A percentile compares a stretch with the other conserved stretches of the same genome.
phyloP scores from a whole-genome alignment of 495 filamentous ascomycete species.

The Cudoniella acicularis region DNA sequence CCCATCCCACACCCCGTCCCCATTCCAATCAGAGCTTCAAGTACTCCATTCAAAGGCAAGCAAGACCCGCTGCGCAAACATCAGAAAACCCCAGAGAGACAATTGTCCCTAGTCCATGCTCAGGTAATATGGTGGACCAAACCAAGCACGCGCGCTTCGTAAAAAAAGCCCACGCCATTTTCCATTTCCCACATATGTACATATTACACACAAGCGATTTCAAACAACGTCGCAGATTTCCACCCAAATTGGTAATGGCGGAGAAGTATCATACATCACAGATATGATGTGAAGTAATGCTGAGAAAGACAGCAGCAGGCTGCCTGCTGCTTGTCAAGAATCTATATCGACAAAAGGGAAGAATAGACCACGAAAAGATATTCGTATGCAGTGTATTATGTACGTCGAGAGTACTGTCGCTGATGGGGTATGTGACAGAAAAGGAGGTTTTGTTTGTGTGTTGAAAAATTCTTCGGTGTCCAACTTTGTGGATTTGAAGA shows the following conservation, averaged over 20 bases:
- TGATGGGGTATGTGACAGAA: slow-evolving; percentile 10
- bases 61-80: slow-evolving; percentile 9
- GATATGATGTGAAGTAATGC: not conserved
- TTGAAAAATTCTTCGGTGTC: slow-evolving; percentile 10
- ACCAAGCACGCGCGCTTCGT: not conserved
- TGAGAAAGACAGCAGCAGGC: not conserved
- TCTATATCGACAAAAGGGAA: slow-evolving; percentile 15
- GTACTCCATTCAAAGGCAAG: not conserved
- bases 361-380: not conserved
- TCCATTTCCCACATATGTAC: not conserved
- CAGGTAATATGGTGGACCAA: too few relatives aligned
- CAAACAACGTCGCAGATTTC: not conserved
- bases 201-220: not conserved
- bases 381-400: slow-evolving; percentile 7
- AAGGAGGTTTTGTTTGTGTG: slow-evolving; percentile 11
- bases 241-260: not conserved
- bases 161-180: not conserved
- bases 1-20: not conserved
- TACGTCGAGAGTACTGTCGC: slow-evolving; percentile 1
- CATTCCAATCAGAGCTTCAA: too few relatives aligned
- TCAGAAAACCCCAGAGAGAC: not conserved
- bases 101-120: too few relatives aligned
- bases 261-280: not conserved
- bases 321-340: slow-evolving; percentile 2
- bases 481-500: slow-evolving; percentile 1